phyloP scores from a whole-genome alignment of 2,329 filamentous ascomycete genomes.

The Hymenotorrendiella dingleyae region DNA sequence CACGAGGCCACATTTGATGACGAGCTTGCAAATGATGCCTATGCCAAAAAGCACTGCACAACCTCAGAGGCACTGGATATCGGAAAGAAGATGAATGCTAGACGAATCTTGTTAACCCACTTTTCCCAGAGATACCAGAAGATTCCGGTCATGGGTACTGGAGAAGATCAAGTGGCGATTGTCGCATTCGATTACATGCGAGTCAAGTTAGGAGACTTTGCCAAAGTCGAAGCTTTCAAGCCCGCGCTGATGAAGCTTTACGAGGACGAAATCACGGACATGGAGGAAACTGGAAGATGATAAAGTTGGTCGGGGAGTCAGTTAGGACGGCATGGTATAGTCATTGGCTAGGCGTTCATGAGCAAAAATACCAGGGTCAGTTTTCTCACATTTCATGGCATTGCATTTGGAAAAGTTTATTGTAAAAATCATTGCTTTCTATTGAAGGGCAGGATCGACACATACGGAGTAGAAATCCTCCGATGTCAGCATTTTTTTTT shows the following conservation, averaged over 20 bases:
- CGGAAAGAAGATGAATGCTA: conserved; percentile 71
- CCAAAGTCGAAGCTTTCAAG: conserved; percentile 56
- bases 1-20: conserved; percentile 97
- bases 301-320: too few relatives aligned
- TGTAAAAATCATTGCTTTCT: too few relatives aligned
- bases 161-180: conserved; percentile 55
- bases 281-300: background rate
- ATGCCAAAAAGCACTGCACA: conserved; percentile 86
- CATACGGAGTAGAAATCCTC: too few relatives aligned
- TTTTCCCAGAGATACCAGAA: conserved; percentile 83
- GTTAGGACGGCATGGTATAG: too few relatives aligned
- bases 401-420: too few relatives aligned
- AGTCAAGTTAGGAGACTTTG: conserved; percentile 64
- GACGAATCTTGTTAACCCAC: conserved; percentile 80
- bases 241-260: conserved; percentile 54
- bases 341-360: too few relatives aligned
- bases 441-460: too few relatives aligned
- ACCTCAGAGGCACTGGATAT: conserved; percentile 78
- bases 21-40: conserved; percentile 69
- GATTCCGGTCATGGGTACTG: conserved; percentile 35
- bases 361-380: too few relatives aligned
- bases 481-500: too few relatives aligned
- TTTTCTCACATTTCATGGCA: too few relatives aligned
- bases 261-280: conserved; percentile 30
- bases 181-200: conserved; percentile 78